phyloP scores from a whole-genome alignment of 1,284 basidiomycete genomes.

The Fomes fomentarius region DNA sequence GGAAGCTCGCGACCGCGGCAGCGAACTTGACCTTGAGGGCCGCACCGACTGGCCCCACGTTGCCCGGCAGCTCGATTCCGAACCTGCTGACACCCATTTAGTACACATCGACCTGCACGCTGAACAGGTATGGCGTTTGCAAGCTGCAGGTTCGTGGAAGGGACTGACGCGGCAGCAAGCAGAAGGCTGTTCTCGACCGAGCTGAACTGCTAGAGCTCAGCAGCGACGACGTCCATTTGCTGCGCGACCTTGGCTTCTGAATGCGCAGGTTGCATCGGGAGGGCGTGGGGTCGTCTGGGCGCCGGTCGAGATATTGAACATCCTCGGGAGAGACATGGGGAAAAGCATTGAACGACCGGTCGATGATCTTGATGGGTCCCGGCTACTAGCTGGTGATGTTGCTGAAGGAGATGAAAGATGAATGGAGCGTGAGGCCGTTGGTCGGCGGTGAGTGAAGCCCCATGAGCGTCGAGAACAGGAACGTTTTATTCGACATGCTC shows the following conservation, averaged over 20 bases:
- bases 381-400: too few species aligned
- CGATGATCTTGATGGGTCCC: too few species aligned
- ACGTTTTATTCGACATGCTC: too few species aligned
- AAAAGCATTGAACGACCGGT: too few species aligned
- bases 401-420: too few species aligned
- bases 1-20: background rate
- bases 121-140: background rate
- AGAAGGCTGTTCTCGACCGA: constrained; percentile 2
- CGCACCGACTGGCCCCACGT: background rate
- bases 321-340: too few species aligned
- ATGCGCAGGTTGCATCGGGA: background rate
- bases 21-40: constrained; percentile 2
- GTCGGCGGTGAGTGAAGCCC: too few species aligned
- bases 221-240: background rate
- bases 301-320: too few species aligned
- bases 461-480: too few species aligned
- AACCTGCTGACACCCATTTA: constrained; percentile 1
- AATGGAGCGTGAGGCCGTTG: too few species aligned
- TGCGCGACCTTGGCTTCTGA: background rate
- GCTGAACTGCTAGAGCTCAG: constrained; percentile 3
- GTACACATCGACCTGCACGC: constrained; percentile 3
- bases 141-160: constrained; percentile 1
- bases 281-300: background rate
- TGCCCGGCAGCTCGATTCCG: background rate
- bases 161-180: background rate